A percentile compares a stretch with the other conserved stretches of the same genome.
Conservation (phyloP, 257 asterid species). For the Ophiorrhiza pumila region DNA sequence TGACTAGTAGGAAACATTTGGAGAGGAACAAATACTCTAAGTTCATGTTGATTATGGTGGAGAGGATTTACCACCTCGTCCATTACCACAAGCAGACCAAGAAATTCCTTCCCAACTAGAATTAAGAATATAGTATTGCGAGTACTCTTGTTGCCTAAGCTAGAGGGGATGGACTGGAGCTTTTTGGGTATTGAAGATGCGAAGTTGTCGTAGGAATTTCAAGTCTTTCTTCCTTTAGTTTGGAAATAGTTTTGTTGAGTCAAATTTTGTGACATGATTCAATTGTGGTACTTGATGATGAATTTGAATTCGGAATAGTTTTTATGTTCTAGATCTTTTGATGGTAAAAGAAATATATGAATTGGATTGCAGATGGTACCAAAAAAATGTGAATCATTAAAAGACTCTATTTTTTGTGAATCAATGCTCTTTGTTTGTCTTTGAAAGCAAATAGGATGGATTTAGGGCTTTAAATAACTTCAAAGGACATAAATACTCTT, state of each 20-base stretch:
- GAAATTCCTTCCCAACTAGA: constrained; percentile 91
- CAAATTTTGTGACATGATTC: constrained; percentile 17
- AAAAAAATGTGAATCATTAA: too few relatives aligned
- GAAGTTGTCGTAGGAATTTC: background rate
- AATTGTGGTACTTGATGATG: constrained; percentile 5
- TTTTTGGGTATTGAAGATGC: background rate
- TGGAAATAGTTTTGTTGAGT: constrained; percentile 4
- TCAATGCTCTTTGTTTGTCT: too few relatives aligned
- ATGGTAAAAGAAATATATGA: too few relatives aligned
- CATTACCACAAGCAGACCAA: constrained; percentile 91
- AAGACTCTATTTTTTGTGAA: too few relatives aligned
- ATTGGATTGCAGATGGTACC: too few relatives aligned
- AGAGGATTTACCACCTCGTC: constrained; percentile 91
- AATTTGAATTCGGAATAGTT: background rate
- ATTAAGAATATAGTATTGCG: constrained; percentile 87
- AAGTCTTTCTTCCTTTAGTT: constrained; percentile 7
- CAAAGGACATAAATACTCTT: too few relatives aligned
- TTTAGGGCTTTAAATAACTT: too few relatives aligned
- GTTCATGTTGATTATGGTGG: constrained; percentile 78
- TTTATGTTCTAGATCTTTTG: background rate
- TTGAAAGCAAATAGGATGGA: too few relatives aligned
- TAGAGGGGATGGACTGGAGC: background rate
- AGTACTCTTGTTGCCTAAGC: constrained; percentile 75
- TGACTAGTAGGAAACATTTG: constrained; percentile 80
- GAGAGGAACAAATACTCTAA: constrained; percentile 89